Base-by-base conservation (phyloP, 1,284 basidiomycete species). In the Fistulina hepatica region DNA sequence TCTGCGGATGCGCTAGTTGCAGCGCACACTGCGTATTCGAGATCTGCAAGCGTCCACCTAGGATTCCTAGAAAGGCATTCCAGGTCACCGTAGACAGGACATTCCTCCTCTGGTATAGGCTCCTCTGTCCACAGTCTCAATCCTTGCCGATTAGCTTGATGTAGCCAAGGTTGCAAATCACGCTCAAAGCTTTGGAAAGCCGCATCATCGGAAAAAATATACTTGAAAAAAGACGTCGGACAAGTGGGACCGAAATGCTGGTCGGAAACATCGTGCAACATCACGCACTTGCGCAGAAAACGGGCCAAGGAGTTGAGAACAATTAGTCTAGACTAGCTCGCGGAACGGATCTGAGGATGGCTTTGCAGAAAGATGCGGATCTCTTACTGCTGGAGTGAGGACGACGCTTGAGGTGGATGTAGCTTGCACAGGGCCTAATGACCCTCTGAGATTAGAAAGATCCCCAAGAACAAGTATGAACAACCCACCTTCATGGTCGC, bases 351-450 rank as follows among this genome's bases (percentile, higher is more conserved):
- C 11, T 35, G 38, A 35, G 32, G 37, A 19, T 12, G 37, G 26
- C 21, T 24, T 10, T 21, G 36, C 23, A 22, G 35, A 23, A 30
- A 10, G 15, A 16, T 17, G 11, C n/a, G n/a, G 34, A 58, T 6
- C 6, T 6, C 71, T 38, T 55, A 86, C 84, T 20, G 66, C 60
- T 35, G 71, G 58, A 6, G 78, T 81, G 34, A 88, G 56, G 5
- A 76, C 65, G 6, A 81, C 73, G 42, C 73, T 76, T 2, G 75
- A 66, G 9, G 74, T 72, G 2, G 76, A 76, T 8, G 75, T 76
- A 28, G 73, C 71, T 46, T 67, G 63, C 6, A 65, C 53, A 11
- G 64, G 60, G 9, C 66, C 73, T 74, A 36, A 34, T 44, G 26
- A 51, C 50, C 55, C 26, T 28, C 19, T 27, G 25, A 43, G 21